These are phyloP conservation scores for Corchorus olitorius DNA, from an alignment of 345 rosid genomes.

Conservation along the genomic window DNA sequence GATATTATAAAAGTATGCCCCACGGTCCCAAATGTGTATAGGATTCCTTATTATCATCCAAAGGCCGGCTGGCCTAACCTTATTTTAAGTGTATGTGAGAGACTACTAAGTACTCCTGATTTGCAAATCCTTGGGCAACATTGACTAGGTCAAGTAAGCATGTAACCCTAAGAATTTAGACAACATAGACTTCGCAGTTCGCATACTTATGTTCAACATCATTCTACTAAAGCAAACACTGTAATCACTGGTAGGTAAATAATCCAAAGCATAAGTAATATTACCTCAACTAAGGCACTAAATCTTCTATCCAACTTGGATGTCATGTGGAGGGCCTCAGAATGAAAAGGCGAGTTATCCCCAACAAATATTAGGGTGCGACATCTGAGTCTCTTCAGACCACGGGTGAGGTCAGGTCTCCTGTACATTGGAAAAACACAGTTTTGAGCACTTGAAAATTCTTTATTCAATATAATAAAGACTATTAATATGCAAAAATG, in stretches of 20 bases:
- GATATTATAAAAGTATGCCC: not conserved
- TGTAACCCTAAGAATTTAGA: too few relatives aligned
- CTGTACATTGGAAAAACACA: slow-evolving; percentile 37
- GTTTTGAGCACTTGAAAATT: slow-evolving; percentile 7
- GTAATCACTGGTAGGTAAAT: not conserved
- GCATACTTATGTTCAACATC: too few relatives aligned
- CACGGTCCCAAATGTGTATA: not conserved
- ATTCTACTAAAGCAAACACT: not conserved
- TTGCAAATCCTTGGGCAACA: not conserved
- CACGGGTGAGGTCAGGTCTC: slow-evolving; percentile 78
- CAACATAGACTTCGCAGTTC: too few relatives aligned
- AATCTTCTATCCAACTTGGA: slow-evolving; percentile 84
- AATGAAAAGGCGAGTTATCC: slow-evolving; percentile 86
- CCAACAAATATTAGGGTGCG: slow-evolving; percentile 90
- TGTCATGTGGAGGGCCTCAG: slow-evolving; percentile 80
- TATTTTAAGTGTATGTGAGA: too few relatives aligned
- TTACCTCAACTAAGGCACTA: slow-evolving; percentile 96
- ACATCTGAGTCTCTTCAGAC: slow-evolving; percentile 75
- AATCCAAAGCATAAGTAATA: not conserved
- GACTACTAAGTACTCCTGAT: not conserved
- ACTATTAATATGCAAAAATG: not conserved
- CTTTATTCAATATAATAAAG: not conserved
- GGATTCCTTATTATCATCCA: too few relatives aligned
- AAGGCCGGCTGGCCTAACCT: too few relatives aligned
- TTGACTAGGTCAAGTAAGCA: not conserved